Evolutionary conservation across 495 filamentous ascomycete species (phyloP).

Genomic region (Trypethelium eluteriae): DNA sequence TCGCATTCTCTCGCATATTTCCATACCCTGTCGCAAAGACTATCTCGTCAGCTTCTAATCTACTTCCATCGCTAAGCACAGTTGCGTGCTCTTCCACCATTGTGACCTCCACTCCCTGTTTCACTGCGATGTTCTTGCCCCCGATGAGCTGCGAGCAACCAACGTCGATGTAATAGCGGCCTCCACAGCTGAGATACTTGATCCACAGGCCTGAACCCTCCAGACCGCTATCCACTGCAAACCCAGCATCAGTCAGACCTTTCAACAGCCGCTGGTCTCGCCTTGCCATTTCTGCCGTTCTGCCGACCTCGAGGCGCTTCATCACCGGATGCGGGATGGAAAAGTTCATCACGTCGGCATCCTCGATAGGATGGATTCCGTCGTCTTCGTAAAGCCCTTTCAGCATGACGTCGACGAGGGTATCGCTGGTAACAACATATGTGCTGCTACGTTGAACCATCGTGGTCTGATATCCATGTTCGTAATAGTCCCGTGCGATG

Average conservation of each 20-base stretch:
- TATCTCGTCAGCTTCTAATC: conserved; percentile 69
- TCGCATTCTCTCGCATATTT: conserved; percentile 62
- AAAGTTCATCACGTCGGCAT: conserved; percentile 54
- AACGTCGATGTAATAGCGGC: conserved; percentile 51
- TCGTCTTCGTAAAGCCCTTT: conserved; percentile 56
- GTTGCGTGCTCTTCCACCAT: conserved; percentile 55
- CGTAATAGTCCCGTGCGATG: conserved; percentile 74
- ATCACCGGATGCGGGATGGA: conserved; percentile 50
- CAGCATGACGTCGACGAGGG: conserved; percentile 47
- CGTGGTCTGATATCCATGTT: conserved; percentile 77
- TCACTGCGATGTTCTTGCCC: conserved; percentile 69
- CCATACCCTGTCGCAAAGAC: conserved; percentile 77
- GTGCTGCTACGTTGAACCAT: conserved; percentile 74
- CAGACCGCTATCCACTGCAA: conserved; percentile 60
- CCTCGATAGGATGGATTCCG: conserved; percentile 49
- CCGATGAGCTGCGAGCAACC: conserved; percentile 64
- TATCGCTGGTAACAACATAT: conserved; percentile 54
- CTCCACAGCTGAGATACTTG: conserved; percentile 51
- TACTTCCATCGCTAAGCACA: conserved; percentile 57
- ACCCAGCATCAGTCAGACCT: conserved; percentile 59
- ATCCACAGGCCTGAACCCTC: conserved; percentile 56
- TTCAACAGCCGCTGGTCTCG: conserved; percentile 49
- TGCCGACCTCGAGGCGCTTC: conserved; percentile 48
- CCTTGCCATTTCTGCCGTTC: conserved; percentile 42
- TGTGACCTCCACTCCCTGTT: conserved; percentile 59